phyloP scores from a whole-genome alignment of 1,284 basidiomycete genomes.

The Ceratobasidium sp. region DNA sequence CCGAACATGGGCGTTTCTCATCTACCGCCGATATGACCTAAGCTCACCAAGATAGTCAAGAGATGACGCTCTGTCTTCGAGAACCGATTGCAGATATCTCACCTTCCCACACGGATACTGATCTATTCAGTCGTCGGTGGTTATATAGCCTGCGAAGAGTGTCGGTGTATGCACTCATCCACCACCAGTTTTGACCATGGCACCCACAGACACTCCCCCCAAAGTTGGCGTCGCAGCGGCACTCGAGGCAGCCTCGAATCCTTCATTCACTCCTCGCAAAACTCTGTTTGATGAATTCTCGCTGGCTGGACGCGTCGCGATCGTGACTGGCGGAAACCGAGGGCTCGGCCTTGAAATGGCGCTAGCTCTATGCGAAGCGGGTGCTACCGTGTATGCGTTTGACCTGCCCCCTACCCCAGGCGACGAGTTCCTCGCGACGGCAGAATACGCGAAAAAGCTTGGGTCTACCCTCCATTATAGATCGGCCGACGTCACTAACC shows the following conservation, averaged over 20 bases:
- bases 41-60: not conserved
- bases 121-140: not conserved
- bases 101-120: not conserved
- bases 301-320: slow-evolving; percentile 75
- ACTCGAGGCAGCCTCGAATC: slow-evolving; percentile 58
- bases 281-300: slow-evolving; percentile 79
- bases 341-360: slow-evolving; percentile 88
- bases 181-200: slow-evolving; percentile 16
- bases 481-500: slow-evolving; percentile 71
- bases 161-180: slow-evolving; percentile 3
- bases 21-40: not conserved
- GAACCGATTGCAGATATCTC: not conserved
- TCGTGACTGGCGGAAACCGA: slow-evolving; percentile 82
- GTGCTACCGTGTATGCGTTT: slow-evolving; percentile 80
- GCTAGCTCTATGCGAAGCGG: slow-evolving; percentile 78
- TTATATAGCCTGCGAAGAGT: not conserved
- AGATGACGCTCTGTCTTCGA: not conserved
- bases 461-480: slow-evolving; percentile 69
- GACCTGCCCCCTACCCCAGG: slow-evolving; percentile 75
- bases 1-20: slow-evolving; percentile 35
- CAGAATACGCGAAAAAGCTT: slow-evolving; percentile 64
- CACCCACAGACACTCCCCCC: slow-evolving; percentile 7
- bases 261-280: slow-evolving; percentile 55
- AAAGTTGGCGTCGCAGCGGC: slow-evolving; percentile 69
- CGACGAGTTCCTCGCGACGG: slow-evolving; percentile 71